These are phyloP conservation scores for Oehlia diaphana DNA, from an alignment of 192 early-diverging fungal genomes.

Conservation along the genomic window DNA sequence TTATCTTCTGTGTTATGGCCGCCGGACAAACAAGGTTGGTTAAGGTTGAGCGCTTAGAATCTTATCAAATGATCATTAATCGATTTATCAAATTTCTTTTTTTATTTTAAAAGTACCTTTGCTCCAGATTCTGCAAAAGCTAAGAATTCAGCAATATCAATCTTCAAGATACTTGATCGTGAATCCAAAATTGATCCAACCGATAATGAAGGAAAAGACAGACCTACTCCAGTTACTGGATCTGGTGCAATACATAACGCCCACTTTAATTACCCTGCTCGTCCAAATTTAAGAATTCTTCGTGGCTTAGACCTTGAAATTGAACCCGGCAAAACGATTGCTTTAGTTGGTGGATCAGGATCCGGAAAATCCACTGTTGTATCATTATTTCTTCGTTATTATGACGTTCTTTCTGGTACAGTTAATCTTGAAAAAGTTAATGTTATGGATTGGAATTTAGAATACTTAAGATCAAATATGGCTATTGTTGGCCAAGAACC, in stretches of 20 bases:
- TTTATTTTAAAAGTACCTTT: constrained; percentile 44
- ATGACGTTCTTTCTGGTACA: constrained; percentile 67
- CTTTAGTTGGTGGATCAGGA: constrained; percentile 83
- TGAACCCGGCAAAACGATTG: constrained; percentile 70
- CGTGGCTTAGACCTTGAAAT: constrained; percentile 53
- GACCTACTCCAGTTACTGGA: constrained; percentile 43
- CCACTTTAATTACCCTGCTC: constrained; percentile 66
- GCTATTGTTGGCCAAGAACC: constrained; percentile 95
- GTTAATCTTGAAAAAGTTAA: constrained; percentile 60
- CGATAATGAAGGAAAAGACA: constrained; percentile 39
- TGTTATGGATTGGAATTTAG: constrained; percentile 63
- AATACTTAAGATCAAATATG: constrained; percentile 69
- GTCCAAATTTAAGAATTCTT: constrained; percentile 59
- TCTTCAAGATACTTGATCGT: constrained; percentile 72
- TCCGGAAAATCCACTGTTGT: constrained; percentile 78
- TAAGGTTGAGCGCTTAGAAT: not conserved
- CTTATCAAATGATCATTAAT: too few species aligned
- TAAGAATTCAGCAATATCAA: constrained; percentile 61
- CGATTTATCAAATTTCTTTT: not conserved
- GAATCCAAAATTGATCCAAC: constrained; percentile 62
- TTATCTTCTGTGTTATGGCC: constrained; percentile 69
- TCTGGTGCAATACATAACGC: constrained; percentile 52
- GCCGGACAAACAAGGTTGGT: constrained; percentile 57
- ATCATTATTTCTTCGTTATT: constrained; percentile 63
- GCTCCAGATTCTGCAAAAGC: constrained; percentile 72